A percentile compares a stretch with the other conserved stretches of the same genome.
phyloP scores from a whole-genome alignment of 805 yeast species.

The Yamadazyma phyllophila region DNA sequence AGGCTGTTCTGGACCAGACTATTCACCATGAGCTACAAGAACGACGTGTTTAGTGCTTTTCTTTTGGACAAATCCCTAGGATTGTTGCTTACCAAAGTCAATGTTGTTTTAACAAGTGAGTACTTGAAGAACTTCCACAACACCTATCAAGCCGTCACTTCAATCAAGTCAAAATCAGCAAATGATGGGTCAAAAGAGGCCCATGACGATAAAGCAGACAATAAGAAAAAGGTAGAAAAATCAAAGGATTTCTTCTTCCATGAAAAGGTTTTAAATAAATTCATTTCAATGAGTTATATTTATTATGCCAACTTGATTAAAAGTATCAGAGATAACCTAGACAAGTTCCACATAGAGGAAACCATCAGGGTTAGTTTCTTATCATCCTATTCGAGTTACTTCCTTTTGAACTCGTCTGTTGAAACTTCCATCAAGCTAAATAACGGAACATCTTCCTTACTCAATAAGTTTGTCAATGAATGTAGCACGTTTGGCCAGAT shows the following conservation, averaged over 20 bases:
- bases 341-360: constrained; percentile 29
- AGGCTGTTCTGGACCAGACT: constrained; percentile 29
- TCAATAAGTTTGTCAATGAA: constrained; percentile 24
- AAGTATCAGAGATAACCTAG: constrained; percentile 31
- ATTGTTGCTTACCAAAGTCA: constrained; percentile 15
- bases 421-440: constrained; percentile 33
- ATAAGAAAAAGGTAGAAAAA: not conserved
- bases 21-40: constrained; percentile 18
- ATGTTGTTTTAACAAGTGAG: constrained; percentile 14
- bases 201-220: not conserved
- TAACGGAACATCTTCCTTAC: constrained; percentile 33
- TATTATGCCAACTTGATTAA: constrained; percentile 36
- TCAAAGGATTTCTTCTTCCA: constrained; percentile 22
- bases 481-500: constrained; percentile 12
- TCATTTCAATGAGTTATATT: constrained; percentile 30
- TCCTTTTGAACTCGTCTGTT: constrained; percentile 31
- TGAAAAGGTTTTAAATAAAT: constrained; percentile 24
- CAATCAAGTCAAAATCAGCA: not conserved
- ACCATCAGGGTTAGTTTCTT: constrained; percentile 35
- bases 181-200: too few species aligned
- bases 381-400: constrained; percentile 34
- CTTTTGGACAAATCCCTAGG: constrained; percentile 38
- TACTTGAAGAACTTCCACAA: constrained; percentile 16
- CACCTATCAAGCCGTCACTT: constrained; percentile 12
- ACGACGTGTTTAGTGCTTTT: constrained; percentile 25